Base-by-base conservation (phyloP, 345 rosid species). In the Arabis alpina region DNA sequence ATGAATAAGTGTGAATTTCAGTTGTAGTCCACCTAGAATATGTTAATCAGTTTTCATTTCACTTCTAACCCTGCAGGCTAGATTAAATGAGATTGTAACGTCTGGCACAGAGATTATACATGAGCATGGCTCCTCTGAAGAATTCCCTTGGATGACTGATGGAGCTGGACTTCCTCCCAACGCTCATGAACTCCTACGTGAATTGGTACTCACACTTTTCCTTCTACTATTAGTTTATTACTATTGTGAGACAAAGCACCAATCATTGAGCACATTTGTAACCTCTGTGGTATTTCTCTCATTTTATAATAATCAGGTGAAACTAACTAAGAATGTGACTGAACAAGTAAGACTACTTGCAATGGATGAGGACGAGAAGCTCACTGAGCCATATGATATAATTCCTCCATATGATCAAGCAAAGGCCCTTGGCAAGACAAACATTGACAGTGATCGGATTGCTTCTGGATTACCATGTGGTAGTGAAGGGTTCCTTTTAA, bases 391-490 rank as follows among this genome's bases (percentile, higher is more conserved):
- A 32, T 88, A 84, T 57, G 87, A 88, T 82, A 85, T 88, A 53
- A 81, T 92, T 72, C 97, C 79, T 27, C 97, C 96, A 41, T 95
- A 95, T 77, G 99, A 95, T 80, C 99, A 95, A 88, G 99, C 99
- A 61, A 92, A 83, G 68, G 99, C 99, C 49, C 98, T 95, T 71
- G 99, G 99, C 74, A 95, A 92, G 85, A 88, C 88, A 62, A 90
- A 90, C 73, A 95, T 95, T 56, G 99, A 95, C 75, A 84, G 86
- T 59, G 97, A 88, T 78, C 97, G 98, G 55, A 95, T 95, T 76
- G 97, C 98, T 80, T 97, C 96, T 71, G 99, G 99, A 64, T 84
- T 95, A 76, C 99, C 99, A 16, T 95, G 99, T 76, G 99, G 99
- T 45, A 90, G 93, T 68, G 99, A 95, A 79, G 99, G 99, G 64